A percentile compares a stretch with the other conserved stretches of the same genome.
phyloP scores from a whole-genome alignment of 2,329 filamentous ascomycete genomes.

The Fusarium metavorans region DNA sequence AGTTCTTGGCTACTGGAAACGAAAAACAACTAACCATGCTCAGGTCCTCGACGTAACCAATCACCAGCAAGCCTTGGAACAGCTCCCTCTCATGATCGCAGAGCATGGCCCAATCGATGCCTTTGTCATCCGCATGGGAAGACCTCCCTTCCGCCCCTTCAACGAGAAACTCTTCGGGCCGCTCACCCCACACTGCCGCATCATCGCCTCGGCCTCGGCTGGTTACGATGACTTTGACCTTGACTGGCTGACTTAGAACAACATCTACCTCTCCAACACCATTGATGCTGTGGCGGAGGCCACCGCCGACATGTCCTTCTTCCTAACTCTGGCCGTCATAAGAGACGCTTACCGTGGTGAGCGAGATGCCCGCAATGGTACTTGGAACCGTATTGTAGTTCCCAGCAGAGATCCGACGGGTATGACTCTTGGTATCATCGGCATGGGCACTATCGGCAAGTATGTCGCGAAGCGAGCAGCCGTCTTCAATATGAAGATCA shows the following conservation, averaged over 20 bases:
- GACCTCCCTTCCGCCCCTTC: constrained; percentile 61
- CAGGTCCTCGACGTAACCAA: constrained; percentile 51
- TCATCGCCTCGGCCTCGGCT: constrained; percentile 60
- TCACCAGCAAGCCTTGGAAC: constrained; percentile 50
- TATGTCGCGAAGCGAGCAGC: constrained; percentile 54
- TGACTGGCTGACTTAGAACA: constrained; percentile 54
- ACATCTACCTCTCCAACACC: constrained; percentile 67
- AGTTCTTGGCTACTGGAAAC: background rate
- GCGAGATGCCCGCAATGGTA: constrained; percentile 50
- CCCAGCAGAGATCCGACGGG: constrained; percentile 57
- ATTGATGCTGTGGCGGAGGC: constrained; percentile 65
- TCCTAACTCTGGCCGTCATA: constrained; percentile 51
- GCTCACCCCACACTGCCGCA: constrained; percentile 56
- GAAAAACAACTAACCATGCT: background rate
- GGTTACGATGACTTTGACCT: constrained; percentile 63
- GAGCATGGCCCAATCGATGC: constrained; percentile 58
- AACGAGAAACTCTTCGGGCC: constrained; percentile 56
- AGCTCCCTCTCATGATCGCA: constrained; percentile 52
- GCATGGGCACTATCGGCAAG: constrained; percentile 62
- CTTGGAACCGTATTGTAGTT: constrained; percentile 51
- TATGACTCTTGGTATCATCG: constrained; percentile 60
- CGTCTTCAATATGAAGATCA: constrained; percentile 58
- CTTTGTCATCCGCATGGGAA: constrained; percentile 63
- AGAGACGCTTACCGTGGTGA: constrained; percentile 59
- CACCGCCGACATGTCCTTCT: constrained; percentile 61